Conservation (phyloP, 352 stramenopile genomes). For the Phytophthora pluvialis region DNA sequence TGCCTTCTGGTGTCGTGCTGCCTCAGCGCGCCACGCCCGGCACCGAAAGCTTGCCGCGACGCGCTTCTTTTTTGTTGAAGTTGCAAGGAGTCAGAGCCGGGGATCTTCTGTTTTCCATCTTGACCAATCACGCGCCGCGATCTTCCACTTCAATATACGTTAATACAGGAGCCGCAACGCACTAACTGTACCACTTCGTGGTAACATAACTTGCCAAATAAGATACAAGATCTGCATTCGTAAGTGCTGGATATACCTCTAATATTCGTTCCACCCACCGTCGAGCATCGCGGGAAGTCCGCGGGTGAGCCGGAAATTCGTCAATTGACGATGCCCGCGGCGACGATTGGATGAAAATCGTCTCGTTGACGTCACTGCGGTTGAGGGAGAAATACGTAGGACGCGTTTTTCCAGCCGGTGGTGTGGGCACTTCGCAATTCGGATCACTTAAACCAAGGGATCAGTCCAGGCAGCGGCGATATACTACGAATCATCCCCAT, state of each 20-base stretch:
- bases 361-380: conserved; percentile 28
- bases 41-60: not conserved
- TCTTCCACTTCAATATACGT: conserved; percentile 62
- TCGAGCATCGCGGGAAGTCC: not conserved
- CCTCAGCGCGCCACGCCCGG: not conserved
- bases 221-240: no score
- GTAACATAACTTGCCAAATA: no score
- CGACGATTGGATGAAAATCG: conserved; percentile 47
- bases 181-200: not conserved
- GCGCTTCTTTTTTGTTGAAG: conserved; percentile 75
- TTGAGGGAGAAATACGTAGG: conserved; percentile 28
- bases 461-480: conserved; percentile 7
- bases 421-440: conserved; percentile 35
- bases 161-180: not conserved
- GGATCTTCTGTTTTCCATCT: conserved; percentile 21
- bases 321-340: conserved; percentile 31
- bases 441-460: conserved; percentile 29
- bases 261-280: not conserved
- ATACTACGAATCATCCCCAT: conserved; percentile 34
- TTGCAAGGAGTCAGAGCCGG: conserved; percentile 45
- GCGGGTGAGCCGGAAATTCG: conserved; percentile 2
- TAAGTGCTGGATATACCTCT: not conserved
- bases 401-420: conserved; percentile 27
- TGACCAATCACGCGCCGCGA: conserved; percentile 33
- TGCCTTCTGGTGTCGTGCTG: no score